Evolutionary conservation across 1,139 yeast genomes (phyloP), one percentile per base, ranked within the genome.

Genomic region (Hanseniaspora sp.): DNA sequence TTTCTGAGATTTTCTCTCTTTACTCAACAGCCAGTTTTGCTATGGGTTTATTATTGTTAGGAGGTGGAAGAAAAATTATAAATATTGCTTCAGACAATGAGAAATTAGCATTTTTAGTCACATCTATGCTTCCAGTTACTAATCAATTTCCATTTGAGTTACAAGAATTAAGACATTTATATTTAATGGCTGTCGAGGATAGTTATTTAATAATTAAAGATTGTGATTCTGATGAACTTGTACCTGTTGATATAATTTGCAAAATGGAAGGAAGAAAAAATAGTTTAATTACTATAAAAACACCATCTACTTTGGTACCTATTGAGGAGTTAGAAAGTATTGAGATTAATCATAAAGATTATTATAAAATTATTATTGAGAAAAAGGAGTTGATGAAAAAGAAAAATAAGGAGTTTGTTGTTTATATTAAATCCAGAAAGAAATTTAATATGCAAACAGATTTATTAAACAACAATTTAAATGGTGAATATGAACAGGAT

Each of bases 21-120:
- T 86, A 78, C 64, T 79, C 86, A 80, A 88, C 94, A 0, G 74
- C 82, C 2, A 87, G 85, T 62, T 77, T 86, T 72, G 86, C 95
- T 0, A 69, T 92, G 48, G 99, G 99, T 1, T 80, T 90, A 60
- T 70, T 92, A 55, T 90, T 92, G 63, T 69, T 92, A 45, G 96
- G 96, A 0, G 95, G 96, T 5, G 96, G 97, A 0, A 96, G 87
- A 65, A 87, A 80, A 68, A 92, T 95, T 0, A 78, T 92, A 59
- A 75, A 78, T 35, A 75, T 75, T 44, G 74, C 82, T 12, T 43
- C 51, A 7, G 59, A 59, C 45, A 28, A 61, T 15, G 63, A 64
- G 43, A 60, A 60, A 28, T 47, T 63, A 2, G 67, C 73, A 0
- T 76, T 80, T 59, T 74, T 87, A 61, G 80, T 86, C 7, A 73